A percentile compares a stretch with the other conserved stretches of the same genome.
Conservation (phyloP, 768 basidiomycete genomes). For the Tulasnella sp. region DNA sequence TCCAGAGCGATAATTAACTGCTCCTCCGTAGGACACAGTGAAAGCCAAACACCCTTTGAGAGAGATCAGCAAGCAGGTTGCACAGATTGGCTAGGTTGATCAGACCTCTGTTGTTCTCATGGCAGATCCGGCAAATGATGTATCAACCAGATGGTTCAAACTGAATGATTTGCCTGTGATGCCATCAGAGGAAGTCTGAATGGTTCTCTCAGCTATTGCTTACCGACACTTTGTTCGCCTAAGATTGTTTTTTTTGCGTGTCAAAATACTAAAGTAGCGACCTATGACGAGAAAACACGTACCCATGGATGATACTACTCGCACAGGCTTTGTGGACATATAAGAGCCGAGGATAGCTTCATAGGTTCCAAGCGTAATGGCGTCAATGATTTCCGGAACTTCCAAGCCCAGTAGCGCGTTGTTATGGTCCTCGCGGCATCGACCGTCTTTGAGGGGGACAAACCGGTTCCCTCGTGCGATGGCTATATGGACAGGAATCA, state of each 20-base stretch:
- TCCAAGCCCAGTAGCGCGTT: constrained; percentile 55
- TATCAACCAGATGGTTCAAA: constrained; percentile 59
- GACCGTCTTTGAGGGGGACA: constrained; percentile 57
- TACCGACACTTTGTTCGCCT: constrained; percentile 47
- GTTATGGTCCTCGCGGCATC: constrained; percentile 50
- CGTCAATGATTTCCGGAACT: constrained; percentile 53
- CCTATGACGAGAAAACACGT: not conserved
- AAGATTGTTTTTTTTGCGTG: too few species aligned
- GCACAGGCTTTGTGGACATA: constrained; percentile 59
- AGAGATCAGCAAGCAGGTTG: not conserved
- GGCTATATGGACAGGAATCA: constrained; percentile 64
- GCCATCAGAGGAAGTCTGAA: not conserved
- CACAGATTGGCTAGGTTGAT: not conserved
- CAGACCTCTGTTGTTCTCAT: constrained; percentile 21
- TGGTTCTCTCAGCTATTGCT: not conserved
- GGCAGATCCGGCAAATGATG: constrained; percentile 57
- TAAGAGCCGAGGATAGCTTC: constrained; percentile 61
- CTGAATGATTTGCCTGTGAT: constrained; percentile 52
- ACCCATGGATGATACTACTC: constrained; percentile 65
- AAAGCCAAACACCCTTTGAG: constrained; percentile 59
- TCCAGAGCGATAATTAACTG: constrained; percentile 56
- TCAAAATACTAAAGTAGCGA: too few species aligned
- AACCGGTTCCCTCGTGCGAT: constrained; percentile 58
- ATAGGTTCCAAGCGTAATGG: constrained; percentile 59
- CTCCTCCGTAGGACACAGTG: constrained; percentile 57